Percentiles rank a stretch among this genome's conserved stretches.
Evolutionary conservation across 1,139 yeast species (phyloP).

Genomic region (Candida sojae): DNA sequence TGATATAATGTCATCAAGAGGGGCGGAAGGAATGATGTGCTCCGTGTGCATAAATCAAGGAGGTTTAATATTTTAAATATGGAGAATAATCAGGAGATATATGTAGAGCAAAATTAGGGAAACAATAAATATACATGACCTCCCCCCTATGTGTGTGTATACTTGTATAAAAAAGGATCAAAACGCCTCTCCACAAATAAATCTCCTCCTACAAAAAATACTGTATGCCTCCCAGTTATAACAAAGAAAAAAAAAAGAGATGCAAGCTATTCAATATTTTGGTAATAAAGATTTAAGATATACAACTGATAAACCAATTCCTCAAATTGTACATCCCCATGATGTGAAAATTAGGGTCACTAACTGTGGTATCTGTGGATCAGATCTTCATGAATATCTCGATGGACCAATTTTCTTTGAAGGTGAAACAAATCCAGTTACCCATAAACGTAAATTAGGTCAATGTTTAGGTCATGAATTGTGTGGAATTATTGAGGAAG

Average conservation of each 20-base stretch:
- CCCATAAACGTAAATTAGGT: conserved; percentile 16
- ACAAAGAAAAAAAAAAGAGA: conserved; percentile 21
- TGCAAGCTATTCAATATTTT: conserved; percentile 59
- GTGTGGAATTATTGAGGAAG: conserved; percentile 42
- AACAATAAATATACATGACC: too few relatives aligned
- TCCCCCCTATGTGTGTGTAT: too few relatives aligned
- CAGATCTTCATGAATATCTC: conserved; percentile 56
- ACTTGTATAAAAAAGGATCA: too few relatives aligned
- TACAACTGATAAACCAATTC: conserved; percentile 44
- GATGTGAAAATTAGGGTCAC: conserved; percentile 54
- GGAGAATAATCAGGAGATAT: too few relatives aligned
- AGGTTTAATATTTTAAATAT: too few relatives aligned
- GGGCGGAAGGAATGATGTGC: too few relatives aligned
- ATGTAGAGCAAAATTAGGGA: too few relatives aligned
- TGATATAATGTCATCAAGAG: too few relatives aligned
- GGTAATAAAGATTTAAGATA: conserved; percentile 51
- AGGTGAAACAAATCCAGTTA: conserved; percentile 20
- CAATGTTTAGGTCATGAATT: conserved; percentile 57
- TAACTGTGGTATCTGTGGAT: conserved; percentile 62
- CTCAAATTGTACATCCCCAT: conserved; percentile 40
- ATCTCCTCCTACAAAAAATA: background rate
- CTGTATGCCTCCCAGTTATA: background rate
- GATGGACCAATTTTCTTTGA: conserved; percentile 55
- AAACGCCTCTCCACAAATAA: background rate
- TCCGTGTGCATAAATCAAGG: too few relatives aligned